Conservation (phyloP, 2,329 filamentous ascomycete species). For the Penicillium sp. region DNA sequence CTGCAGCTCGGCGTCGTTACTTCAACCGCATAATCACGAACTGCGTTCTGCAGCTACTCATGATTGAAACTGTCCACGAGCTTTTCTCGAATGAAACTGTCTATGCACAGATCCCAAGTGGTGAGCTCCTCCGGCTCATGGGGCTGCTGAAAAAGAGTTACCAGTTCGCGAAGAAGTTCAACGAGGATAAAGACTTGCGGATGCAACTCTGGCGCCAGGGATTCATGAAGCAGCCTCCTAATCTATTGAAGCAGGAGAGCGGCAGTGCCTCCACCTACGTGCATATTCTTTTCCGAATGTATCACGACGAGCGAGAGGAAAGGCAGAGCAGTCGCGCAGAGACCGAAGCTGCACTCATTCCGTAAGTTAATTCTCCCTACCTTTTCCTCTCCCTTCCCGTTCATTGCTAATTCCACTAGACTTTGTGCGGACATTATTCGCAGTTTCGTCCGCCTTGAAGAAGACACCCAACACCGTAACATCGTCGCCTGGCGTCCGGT, state of each 20-base stretch:
- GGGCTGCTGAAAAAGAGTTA: conserved; percentile 91
- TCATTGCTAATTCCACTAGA: conserved; percentile 30
- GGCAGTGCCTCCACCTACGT: conserved; percentile 94
- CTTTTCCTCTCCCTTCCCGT: neutral
- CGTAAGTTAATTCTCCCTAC: conserved; percentile 47
- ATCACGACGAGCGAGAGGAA: conserved; percentile 82
- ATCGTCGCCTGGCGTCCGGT: conserved; percentile 97
- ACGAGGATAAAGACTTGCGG: conserved; percentile 92
- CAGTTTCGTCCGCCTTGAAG: conserved; percentile 81
- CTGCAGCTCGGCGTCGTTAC: conserved; percentile 85
- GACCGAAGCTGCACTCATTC: conserved; percentile 88
- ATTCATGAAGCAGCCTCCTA: conserved; percentile 99
- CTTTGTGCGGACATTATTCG: conserved; percentile 92
- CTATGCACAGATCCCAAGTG: conserved; percentile 87
- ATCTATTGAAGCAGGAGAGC: conserved; percentile 93
- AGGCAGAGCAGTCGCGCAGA: conserved; percentile 74
- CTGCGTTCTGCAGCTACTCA: conserved; percentile 93
- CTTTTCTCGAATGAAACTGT: conserved; percentile 97
- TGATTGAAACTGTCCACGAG: conserved; percentile 99
- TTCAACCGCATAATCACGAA: conserved; percentile 99
- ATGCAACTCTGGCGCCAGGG: conserved; percentile 95
- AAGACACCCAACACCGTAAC: conserved; percentile 95
- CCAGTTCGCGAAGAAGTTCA: conserved; percentile 95
- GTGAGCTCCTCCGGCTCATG: conserved; percentile 90
- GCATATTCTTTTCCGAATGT: conserved; percentile 95